phyloP scores from a whole-genome alignment of 129 eudicot genomes.

The Tagetes erecta region DNA sequence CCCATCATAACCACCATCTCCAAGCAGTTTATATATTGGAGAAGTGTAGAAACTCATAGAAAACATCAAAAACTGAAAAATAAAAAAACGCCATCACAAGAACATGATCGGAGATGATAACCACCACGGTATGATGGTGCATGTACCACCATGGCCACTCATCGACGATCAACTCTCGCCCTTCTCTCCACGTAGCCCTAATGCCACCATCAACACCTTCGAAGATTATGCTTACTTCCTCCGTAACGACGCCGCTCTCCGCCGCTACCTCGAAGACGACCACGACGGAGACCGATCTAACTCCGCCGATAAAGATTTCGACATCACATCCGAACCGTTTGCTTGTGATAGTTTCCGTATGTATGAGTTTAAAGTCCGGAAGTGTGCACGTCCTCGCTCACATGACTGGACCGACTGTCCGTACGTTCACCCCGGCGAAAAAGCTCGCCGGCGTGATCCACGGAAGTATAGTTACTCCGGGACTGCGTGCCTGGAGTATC shows the following conservation, averaged over 20 bases:
- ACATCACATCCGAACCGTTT: constrained; percentile 44
- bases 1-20: constrained; percentile 43
- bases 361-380: constrained; percentile 75
- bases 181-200: constrained; percentile 38
- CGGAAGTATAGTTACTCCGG: constrained; percentile 69
- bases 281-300: constrained; percentile 28
- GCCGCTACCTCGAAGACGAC: constrained; percentile 42
- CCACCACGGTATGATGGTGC: constrained; percentile 49
- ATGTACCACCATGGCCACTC: constrained; percentile 60
- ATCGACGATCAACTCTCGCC: constrained; percentile 38
- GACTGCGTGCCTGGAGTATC: constrained; percentile 78
- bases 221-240: constrained; percentile 53
- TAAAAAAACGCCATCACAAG: constrained; percentile 17
- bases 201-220: constrained; percentile 31
- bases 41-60: constrained; percentile 8
- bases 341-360: constrained; percentile 67
- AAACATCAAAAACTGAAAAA: neutral
- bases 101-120: constrained; percentile 71
- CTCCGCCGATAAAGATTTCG: constrained; percentile 32
- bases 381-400: constrained; percentile 65
- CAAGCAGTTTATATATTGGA: constrained; percentile 60
- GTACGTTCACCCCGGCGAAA: constrained; percentile 81
- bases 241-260: constrained; percentile 52
- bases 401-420: constrained; percentile 99
- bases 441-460: constrained; percentile 83